phyloP scores from a whole-genome alignment of 2,329 filamentous ascomycete genomes.

The Microdochium bolleyi region DNA sequence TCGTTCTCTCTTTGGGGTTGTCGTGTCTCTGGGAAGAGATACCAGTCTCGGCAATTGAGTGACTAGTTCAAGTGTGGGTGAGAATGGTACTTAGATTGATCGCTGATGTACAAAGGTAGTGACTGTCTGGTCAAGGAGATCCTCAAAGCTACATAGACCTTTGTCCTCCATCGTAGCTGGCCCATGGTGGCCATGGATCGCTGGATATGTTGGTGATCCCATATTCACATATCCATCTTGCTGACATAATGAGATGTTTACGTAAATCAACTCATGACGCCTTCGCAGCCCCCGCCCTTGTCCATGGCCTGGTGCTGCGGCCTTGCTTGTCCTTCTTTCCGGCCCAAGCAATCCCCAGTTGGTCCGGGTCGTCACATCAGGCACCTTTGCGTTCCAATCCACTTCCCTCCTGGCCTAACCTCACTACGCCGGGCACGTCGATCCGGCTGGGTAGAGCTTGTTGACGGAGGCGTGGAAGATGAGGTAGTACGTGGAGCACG shows the following conservation, averaged over 20 bases:
- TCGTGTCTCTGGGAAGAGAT: not conserved
- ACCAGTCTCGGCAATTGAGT: not conserved
- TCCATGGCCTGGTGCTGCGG: not conserved
- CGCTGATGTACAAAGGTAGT: not conserved
- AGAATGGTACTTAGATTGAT: not conserved
- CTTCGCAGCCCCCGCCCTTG: not conserved
- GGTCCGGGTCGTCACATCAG: no score
- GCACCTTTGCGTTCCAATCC: no score
- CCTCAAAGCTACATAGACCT: not conserved
- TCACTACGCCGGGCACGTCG: no score
- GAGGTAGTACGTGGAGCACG: no score
- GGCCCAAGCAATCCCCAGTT: no score
- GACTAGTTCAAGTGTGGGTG: not conserved
- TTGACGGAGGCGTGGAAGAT: no score
- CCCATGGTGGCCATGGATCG: not conserved
- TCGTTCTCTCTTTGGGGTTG: not conserved
- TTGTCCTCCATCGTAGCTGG: not conserved
- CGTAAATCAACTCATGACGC: no score
- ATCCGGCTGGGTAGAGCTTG: no score
- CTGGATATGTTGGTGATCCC: not conserved
- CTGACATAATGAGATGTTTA: not conserved
- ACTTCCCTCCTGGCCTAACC: no score
- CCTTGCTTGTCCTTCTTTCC: no score
- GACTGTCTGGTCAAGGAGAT: not conserved
- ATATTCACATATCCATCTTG: not conserved